Evolutionary conservation across 2,329 filamentous ascomycete genomes (phyloP).

Genomic region (Pezicula radicicola): DNA sequence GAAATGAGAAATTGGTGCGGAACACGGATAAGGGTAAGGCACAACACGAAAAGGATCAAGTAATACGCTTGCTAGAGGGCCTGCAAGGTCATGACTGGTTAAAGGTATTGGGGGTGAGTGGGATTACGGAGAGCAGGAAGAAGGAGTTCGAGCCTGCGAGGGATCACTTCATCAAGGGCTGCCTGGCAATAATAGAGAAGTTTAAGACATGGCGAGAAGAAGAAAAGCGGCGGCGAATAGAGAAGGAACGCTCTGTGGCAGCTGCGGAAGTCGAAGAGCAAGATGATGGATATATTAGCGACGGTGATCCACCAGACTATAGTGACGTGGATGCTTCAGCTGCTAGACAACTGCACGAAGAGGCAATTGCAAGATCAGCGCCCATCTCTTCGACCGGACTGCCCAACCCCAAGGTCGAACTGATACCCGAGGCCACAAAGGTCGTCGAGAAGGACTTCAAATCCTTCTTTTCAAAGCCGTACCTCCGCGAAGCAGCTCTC

Average conservation of each 20-base stretch:
- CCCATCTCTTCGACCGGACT: constrained; percentile 17
- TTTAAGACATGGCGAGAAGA: constrained; percentile 86
- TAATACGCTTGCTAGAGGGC: constrained; percentile 69
- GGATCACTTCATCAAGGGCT: constrained; percentile 79
- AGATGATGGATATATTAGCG: constrained; percentile 33
- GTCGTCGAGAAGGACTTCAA: constrained; percentile 60
- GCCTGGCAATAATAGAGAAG: constrained; percentile 78
- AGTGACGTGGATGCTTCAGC: constrained; percentile 69
- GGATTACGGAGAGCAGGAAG: constrained; percentile 75
- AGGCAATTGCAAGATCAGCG: constrained; percentile 30
- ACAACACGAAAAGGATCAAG: constrained; percentile 64
- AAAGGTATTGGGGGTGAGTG: constrained; percentile 84
- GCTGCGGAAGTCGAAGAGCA: constrained; percentile 42
- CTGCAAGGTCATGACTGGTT: constrained; percentile 92
- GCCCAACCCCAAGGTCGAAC: constrained; percentile 29
- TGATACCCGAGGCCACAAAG: constrained; percentile 16
- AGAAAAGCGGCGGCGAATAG: constrained; percentile 77
- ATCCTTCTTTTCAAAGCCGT: constrained; percentile 74
- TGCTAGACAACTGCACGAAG: constrained; percentile 66
- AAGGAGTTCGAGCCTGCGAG: constrained; percentile 85
- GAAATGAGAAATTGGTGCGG: constrained; percentile 58
- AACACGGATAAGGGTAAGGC: constrained; percentile 63
- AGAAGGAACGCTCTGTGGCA: constrained; percentile 64
- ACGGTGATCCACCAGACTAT: constrained; percentile 57
- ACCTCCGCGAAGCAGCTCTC: constrained; percentile 78